Percentiles rank a stretch among this genome's conserved stretches.
Evolutionary conservation across 23 red algal species (phyloP).

Genomic region (Gracilaria domingensis): DNA sequence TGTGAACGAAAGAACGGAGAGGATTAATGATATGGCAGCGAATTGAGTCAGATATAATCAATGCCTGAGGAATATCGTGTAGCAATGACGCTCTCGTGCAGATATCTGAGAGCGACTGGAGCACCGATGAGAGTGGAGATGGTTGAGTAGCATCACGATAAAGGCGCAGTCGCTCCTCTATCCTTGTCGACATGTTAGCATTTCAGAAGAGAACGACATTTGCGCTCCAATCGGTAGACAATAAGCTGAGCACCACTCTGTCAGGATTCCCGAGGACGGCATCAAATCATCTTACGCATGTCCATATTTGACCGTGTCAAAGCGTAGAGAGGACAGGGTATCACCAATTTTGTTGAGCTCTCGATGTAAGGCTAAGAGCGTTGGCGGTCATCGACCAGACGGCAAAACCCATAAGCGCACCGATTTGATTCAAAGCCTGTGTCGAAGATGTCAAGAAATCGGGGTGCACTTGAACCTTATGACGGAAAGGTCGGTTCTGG

Average conservation of each 20-base stretch:
- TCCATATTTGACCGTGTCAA: not conserved
- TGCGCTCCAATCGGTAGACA: not conserved
- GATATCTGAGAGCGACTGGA: conserved; percentile 4
- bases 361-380: not conserved
- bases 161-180: not conserved
- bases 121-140: not conserved
- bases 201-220: not conserved
- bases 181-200: not conserved
- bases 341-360: not conserved
- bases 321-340: not conserved
- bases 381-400: not conserved
- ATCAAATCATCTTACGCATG: not conserved
- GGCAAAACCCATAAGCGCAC: not conserved
- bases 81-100: conserved; percentile 14
- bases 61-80: not conserved
- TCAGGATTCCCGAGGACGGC: not conserved
- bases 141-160: not conserved
- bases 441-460: not conserved
- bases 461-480: not conserved
- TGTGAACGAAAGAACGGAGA: not conserved
- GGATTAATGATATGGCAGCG: conserved; percentile 9
- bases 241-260: not conserved
- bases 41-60: conserved; percentile 14
- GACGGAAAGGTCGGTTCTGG: not conserved
- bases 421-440: not conserved